Base-by-base conservation (phyloP, 495 filamentous ascomycete species). In the Pyronema omphalodes region DNA sequence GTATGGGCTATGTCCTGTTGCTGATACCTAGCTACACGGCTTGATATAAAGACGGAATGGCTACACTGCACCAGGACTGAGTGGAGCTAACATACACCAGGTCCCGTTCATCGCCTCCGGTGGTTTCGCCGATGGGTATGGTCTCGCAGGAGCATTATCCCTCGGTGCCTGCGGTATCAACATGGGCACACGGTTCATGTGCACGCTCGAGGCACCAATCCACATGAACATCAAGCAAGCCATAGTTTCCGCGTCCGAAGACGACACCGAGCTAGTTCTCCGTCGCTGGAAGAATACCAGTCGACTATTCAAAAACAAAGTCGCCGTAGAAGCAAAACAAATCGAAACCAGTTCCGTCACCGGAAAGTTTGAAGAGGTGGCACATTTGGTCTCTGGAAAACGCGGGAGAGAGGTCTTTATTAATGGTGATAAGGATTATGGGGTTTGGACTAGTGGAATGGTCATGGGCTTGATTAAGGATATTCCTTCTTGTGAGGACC, bases 141-240 rank as follows among this genome's bases (percentile, higher is more conserved):
- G 91, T 6, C 73, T 98, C 15, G 91, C 91, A 1, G 91, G 91
- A 14, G 91, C 91, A n/a, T 68, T 98, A 54, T 78, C 76, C 23
- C 76, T 98, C 11, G 91, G 91, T 5, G 91, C 91, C 0, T 88
- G 89, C 67, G 91, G 91, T 55, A 84, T 95, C 66, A 98, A 98
- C 69, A 88, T 93, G 87, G 87, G 86, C 44, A 95, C 88, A 7
- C 74, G 88, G 18, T 94, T 95, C 69, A 87, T 94, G 80, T 86
- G 82, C 69, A 95, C 88, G 6, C 76, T 88, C 14, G 88, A 95
- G 67, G 80, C 84, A 43, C 91, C 91, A 0, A 87, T 98, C 53
- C 91, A 98, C 70, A 67, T 80, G 44, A 93, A 93, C 52, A 82
- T 98, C 68, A 98, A 98, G 73, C 74, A 88, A 67, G 75, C 84